Conservation (phyloP, 768 basidiomycete species). For the Suillus brevipes region DNA sequence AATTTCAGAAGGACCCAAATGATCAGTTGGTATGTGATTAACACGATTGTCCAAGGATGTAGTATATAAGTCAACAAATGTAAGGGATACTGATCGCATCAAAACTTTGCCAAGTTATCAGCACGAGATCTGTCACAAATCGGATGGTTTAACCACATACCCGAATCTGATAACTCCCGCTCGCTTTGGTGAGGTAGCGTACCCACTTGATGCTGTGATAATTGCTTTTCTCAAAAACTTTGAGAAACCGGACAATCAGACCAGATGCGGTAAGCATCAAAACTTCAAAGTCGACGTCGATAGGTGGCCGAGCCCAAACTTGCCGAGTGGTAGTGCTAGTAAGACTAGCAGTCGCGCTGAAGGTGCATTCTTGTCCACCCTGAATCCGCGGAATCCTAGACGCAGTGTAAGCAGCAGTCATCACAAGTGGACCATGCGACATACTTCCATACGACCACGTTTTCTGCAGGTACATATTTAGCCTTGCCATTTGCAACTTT, state of each 20-base stretch:
- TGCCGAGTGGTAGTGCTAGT: constrained; percentile 90
- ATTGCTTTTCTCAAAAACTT: constrained; percentile 95
- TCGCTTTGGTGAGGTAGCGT: constrained; percentile 90
- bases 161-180: constrained; percentile 90
- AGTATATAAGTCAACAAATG: constrained; percentile 17
- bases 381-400: constrained; percentile 91
- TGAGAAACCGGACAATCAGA: constrained; percentile 92
- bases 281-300: constrained; percentile 98
- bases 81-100: constrained; percentile 23
- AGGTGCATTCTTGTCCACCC: constrained; percentile 87
- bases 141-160: constrained; percentile 49
- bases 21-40: constrained; percentile 27
- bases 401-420: constrained; percentile 7
- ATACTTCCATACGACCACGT: constrained; percentile 97
- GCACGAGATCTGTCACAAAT: background rate
- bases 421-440: constrained; percentile 33
- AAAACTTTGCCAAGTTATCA: constrained; percentile 24
- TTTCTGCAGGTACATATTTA: constrained; percentile 95
- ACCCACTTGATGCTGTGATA: constrained; percentile 98
- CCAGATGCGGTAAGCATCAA: constrained; percentile 99
- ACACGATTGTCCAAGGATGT: constrained; percentile 10
- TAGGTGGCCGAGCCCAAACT: constrained; percentile 97
- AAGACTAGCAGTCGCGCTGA: constrained; percentile 78
- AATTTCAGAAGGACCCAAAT: constrained; percentile 5
- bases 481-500: constrained; percentile 93